Base-by-base conservation (phyloP, 129 eudicot genomes). In the Dittrichia graveolens region DNA sequence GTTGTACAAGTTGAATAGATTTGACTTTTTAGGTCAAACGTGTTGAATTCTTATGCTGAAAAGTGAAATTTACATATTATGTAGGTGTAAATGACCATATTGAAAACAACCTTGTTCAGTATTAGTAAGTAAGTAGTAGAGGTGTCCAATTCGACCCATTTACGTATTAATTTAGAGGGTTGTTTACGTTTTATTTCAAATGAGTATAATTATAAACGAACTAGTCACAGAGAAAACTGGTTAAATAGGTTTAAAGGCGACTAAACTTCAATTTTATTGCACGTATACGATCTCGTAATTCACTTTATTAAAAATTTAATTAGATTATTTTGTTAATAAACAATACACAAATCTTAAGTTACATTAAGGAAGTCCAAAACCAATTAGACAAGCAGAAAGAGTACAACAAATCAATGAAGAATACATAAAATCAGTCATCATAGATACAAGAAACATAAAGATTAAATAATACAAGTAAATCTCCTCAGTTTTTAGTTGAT, bases 1-100 rank as follows among this genome's bases (percentile, higher is more conserved):
- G 96, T 79, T 90, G 94, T 79, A 80, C 84, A 19, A 74, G 82
- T 67, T 83, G 65, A 70, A n/a, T 7, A 5, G 41, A 4, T 43
- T 58, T 57, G 67, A 43, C 57, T 35, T 57, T 57, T 35, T 13
- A 6, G 56, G 42, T 71, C 67, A 73, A 45, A 45, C 13, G 35
- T 73, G 60, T 34, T 54, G 39, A 65, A 8, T 6, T 53, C 18
- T 65, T 73, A 54, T 8, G 12, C 11, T 66, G 58, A 41, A n/a
- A n/a, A n/a, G n/a, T n/a, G n/a, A n/a, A 44, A 16, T 75, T 44
- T 65, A 75, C 31, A 12, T 11, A 11, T 38, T 50, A 13, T 19
- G 5, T n/a, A 69, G 15, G 11, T 34, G n/a, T 63, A 35, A 18
- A 41, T 41, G 68, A 3, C 31, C 37, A 15, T 40, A 10, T 8